A percentile compares a stretch with the other conserved stretches of the same genome.
These are phyloP conservation scores for Thermothelomyces thermophilus DNA, from an alignment of 2,329 filamentous ascomycete genomes.

Conservation along the genomic window DNA sequence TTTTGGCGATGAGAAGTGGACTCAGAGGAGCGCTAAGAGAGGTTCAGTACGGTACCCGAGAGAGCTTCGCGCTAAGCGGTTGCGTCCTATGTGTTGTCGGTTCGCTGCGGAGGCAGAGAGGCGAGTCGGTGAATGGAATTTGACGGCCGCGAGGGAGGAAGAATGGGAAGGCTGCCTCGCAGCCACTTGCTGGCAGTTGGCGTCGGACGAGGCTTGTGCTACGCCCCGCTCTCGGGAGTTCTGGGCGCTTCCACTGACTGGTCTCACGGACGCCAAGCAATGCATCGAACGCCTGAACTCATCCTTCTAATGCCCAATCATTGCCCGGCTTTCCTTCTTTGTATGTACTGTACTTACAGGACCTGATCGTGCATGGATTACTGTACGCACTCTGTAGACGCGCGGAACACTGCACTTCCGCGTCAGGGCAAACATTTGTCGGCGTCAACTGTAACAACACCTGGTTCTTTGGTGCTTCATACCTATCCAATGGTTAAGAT, in stretches of 20 bases:
- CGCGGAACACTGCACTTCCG: constrained; percentile 1
- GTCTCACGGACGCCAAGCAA: constrained; percentile 1
- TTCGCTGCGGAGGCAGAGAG: background rate
- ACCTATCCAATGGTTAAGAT: too few species aligned
- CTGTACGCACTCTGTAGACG: background rate
- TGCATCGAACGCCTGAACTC: background rate
- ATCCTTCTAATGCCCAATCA: constrained; percentile 22
- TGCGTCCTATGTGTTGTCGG: constrained; percentile 2
- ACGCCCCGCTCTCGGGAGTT: constrained; percentile 1
- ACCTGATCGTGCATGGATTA: too few species aligned
- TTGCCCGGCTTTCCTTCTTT: background rate
- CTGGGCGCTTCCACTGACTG: constrained; percentile 18
- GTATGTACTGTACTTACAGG: too few species aligned
- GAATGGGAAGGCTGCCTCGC: constrained; percentile 2
- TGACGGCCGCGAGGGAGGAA: constrained; percentile 4
- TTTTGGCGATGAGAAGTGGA: constrained; percentile 33
- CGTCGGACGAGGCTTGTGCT: constrained; percentile 15
- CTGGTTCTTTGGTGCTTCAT: too few species aligned
- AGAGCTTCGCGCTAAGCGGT: background rate
- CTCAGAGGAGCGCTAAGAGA: background rate
- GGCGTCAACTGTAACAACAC: background rate
- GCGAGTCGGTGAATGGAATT: constrained; percentile 5
- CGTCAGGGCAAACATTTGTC: background rate
- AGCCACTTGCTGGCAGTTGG: constrained; percentile 9
- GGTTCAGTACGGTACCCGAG: background rate